These are phyloP conservation scores for Auriculariales sp. DNA, from an alignment of 768 basidiomycete genomes.

Conservation along the genomic window DNA sequence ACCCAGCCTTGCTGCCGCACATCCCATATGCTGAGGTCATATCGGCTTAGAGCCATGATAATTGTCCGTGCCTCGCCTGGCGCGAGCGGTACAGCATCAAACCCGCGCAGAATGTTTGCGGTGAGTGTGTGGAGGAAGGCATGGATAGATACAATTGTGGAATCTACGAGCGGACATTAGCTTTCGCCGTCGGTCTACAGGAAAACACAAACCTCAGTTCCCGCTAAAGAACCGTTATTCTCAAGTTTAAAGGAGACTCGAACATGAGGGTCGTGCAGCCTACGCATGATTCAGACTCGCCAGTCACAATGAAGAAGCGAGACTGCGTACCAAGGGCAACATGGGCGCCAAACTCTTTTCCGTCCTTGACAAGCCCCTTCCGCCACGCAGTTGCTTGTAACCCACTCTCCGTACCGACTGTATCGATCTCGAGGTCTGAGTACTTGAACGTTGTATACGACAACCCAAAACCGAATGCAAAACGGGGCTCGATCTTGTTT, in stretches of 20 bases:
- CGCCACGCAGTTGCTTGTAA: neutral
- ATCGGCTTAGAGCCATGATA: conserved; percentile 29
- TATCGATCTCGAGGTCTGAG: conserved; percentile 33
- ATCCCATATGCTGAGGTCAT: conserved; percentile 20
- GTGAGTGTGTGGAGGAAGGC: conserved; percentile 46
- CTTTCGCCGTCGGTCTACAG: neutral
- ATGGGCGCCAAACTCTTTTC: neutral
- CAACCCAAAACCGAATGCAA: conserved; percentile 82
- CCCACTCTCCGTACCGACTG: conserved; percentile 14
- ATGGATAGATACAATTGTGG: conserved; percentile 70
- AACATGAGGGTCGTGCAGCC: conserved; percentile 54
- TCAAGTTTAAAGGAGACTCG: conserved; percentile 46
- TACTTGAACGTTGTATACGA: conserved; percentile 77
- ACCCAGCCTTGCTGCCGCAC: conserved; percentile 58
- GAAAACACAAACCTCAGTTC: conserved; percentile 39
- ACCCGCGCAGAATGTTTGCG: conserved; percentile 56
- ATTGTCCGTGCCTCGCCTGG: conserved; percentile 34
- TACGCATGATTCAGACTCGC: conserved; percentile 9
- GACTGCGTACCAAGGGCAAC: neutral
- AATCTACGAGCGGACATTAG: neutral
- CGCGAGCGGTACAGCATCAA: conserved; percentile 33
- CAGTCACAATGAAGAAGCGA: neutral
- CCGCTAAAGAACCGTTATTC: conserved; percentile 47
- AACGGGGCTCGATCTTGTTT: conserved; percentile 25
- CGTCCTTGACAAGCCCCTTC: neutral